phyloP scores from a whole-genome alignment of 75 land plant species.

The Cupressus sempervirens region DNA sequence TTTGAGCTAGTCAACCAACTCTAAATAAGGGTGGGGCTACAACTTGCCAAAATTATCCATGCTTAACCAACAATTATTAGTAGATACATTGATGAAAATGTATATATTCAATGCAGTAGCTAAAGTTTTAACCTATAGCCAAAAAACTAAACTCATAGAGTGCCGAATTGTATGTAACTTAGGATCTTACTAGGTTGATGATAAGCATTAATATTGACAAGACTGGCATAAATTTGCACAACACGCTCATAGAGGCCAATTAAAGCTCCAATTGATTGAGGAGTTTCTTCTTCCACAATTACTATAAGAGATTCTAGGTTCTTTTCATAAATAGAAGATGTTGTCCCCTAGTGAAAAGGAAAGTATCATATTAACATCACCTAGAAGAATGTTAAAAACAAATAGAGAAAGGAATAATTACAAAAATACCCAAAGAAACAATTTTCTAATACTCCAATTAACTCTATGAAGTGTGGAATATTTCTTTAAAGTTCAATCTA shows the following conservation, averaged over 20 bases:
- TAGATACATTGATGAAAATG: background rate
- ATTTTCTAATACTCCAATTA: background rate
- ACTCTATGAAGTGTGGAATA: background rate
- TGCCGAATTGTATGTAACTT: background rate
- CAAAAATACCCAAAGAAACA: too few species aligned
- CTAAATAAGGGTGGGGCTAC: too few species aligned
- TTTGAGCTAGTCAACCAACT: too few species aligned
- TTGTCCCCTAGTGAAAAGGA: conserved; percentile 63
- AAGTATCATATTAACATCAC: background rate
- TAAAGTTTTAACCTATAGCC: background rate
- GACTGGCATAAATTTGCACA: conserved; percentile 86
- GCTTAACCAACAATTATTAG: background rate
- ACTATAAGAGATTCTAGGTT: conserved; percentile 86
- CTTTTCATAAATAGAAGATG: conserved; percentile 86
- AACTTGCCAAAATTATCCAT: too few species aligned
- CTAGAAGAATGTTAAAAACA: background rate
- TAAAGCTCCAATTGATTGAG: conserved; percentile 78
- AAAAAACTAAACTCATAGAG: background rate
- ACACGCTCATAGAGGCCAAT: conserved; percentile 96
- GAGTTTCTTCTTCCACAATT: conserved; percentile 87
- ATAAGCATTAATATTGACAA: conserved; percentile 92
- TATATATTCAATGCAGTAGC: background rate
- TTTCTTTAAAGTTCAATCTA: background rate
- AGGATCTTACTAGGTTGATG: too few species aligned
- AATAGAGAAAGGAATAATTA: background rate